Percentiles rank a stretch among this genome's conserved stretches.
These are phyloP conservation scores for Phlyctochytrium arcticum DNA, from an alignment of 192 early-diverging fungal species.

Conservation along the genomic window DNA sequence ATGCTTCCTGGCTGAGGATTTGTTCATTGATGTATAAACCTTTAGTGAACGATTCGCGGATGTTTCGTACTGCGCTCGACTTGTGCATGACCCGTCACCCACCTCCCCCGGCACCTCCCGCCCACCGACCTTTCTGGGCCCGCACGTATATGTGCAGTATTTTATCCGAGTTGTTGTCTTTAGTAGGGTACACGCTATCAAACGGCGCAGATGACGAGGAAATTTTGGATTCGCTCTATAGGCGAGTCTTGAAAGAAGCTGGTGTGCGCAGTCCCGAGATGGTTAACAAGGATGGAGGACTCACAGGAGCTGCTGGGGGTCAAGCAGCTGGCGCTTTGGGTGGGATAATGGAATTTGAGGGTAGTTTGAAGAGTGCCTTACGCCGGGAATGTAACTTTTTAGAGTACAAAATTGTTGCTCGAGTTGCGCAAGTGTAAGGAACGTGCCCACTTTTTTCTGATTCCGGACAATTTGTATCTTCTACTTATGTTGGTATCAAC, in stretches of 20 bases:
- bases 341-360: constrained; percentile 7
- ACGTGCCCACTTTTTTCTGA: background rate
- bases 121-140: background rate
- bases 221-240: constrained; percentile 14
- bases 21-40: background rate
- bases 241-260: constrained; percentile 11
- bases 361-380: background rate
- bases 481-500: too few species aligned
- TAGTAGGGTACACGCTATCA: background rate
- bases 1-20: background rate
- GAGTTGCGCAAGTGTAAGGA: background rate
- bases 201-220: constrained; percentile 7
- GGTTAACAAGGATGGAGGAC: background rate
- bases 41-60: constrained; percentile 4
- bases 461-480: too few species aligned
- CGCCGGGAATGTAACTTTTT: constrained; percentile 17
- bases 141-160: constrained; percentile 6
- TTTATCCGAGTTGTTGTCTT: constrained; percentile 7
- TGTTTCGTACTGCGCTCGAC: constrained; percentile 19
- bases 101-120: constrained; percentile 4
- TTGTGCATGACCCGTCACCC: constrained; percentile 12
- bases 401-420: constrained; percentile 6
- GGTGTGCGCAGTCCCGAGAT: background rate
- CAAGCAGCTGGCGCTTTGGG: too few species aligned
- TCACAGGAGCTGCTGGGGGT: background rate